A percentile compares a stretch with the other conserved stretches of the same genome.
Conservation (phyloP, 139 green algal species). For the Deuterostichococcus epilithicus region DNA sequence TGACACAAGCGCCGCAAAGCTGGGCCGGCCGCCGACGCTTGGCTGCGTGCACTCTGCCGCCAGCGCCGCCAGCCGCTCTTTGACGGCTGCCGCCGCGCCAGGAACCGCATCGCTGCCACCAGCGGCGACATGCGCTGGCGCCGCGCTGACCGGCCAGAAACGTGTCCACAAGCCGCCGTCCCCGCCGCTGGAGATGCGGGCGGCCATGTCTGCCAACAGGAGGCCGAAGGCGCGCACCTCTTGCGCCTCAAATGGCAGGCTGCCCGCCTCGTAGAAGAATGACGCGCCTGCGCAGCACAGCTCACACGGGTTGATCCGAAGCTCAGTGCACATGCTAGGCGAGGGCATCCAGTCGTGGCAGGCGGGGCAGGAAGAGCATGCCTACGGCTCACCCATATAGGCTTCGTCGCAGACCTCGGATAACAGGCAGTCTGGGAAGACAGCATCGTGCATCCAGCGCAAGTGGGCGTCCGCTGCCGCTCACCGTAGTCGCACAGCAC, state of each 20-base stretch:
- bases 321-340: too few species aligned
- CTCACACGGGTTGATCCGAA: too few species aligned
- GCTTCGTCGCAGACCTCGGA: too few species aligned
- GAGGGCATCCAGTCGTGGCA: too few species aligned
- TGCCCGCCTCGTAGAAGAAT: slow-evolving; percentile 58
- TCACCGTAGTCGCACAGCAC: slow-evolving; percentile 78
- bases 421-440: too few species aligned
- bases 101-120: neutral
- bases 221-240: slow-evolving; percentile 77
- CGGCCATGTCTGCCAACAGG: slow-evolving; percentile 52
- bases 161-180: neutral
- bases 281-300: slow-evolving; percentile 52
- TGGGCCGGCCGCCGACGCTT: neutral
- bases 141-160: too few species aligned
- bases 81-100: neutral
- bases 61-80: neutral
- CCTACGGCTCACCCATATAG: too few species aligned
- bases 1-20: neutral
- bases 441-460: too few species aligned
- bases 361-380: too few species aligned
- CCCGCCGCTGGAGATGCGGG: slow-evolving; percentile 15
- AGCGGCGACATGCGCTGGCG: neutral
- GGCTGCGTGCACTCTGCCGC: neutral
- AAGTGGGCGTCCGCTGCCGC: neutral
- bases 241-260: slow-evolving; percentile 46